A percentile compares a stretch with the other conserved stretches of the same genome.
phyloP scores from a whole-genome alignment of 176 grass and related monocot genomes.

The Guadua angustifolia region DNA sequence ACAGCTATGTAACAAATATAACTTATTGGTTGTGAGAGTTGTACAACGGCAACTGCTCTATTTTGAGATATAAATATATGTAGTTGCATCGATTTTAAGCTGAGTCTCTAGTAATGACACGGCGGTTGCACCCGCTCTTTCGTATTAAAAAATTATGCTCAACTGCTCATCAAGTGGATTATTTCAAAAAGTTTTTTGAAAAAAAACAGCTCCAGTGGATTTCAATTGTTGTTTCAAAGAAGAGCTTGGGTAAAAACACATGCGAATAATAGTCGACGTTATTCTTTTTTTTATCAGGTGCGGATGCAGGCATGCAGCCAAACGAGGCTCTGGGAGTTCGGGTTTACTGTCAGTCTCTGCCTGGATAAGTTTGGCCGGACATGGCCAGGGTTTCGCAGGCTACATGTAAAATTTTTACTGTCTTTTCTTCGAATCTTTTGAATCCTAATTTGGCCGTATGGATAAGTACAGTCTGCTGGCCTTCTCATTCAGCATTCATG shows the following conservation, averaged over 20 bases:
- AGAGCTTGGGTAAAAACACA: background rate
- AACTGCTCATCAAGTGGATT: too few species aligned
- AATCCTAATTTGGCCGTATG: constrained; percentile 45
- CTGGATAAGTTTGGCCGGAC: constrained; percentile 16
- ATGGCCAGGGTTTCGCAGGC: constrained; percentile 30
- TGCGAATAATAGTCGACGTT: background rate
- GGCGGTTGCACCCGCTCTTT: too few species aligned
- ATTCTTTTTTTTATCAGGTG: background rate
- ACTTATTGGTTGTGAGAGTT: background rate
- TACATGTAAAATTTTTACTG: background rate
- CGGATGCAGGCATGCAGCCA: background rate
- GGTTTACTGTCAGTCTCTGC: background rate
- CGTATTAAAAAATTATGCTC: too few species aligned
- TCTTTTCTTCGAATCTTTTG: constrained; percentile 29
- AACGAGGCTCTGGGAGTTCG: too few species aligned
- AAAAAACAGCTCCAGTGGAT: too few species aligned
- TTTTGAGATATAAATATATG: background rate
- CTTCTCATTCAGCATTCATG: constrained; percentile 2
- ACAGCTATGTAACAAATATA: too few species aligned
- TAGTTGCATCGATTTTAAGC: background rate
- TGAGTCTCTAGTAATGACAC: too few species aligned
- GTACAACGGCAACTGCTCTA: background rate
- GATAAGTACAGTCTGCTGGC: background rate
- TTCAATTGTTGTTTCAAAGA: background rate
- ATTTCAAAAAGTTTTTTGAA: too few species aligned